phyloP scores from a whole-genome alignment of 306 rosid species.

The Myrica gale region DNA sequence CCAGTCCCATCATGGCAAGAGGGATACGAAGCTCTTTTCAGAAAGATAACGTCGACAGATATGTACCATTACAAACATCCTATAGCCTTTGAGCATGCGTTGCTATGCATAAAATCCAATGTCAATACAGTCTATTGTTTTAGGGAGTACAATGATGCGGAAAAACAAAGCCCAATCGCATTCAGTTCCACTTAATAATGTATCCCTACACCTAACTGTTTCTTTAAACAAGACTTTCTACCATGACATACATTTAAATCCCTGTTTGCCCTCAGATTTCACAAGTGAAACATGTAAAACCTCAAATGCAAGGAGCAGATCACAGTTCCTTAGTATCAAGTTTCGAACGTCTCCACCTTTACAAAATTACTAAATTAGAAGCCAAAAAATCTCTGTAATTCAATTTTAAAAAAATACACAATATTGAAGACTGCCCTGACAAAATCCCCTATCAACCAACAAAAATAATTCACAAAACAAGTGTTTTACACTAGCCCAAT shows the following conservation, averaged over 20 bases:
- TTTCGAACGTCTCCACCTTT: neutral
- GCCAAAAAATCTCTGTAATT: neutral
- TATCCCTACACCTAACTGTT: neutral
- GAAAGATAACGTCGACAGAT: neutral
- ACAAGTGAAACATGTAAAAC: neutral
- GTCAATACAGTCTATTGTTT: neutral
- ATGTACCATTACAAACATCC: neutral
- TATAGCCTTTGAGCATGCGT: neutral
- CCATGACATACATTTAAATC: neutral
- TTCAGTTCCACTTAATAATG: neutral
- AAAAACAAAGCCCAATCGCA: neutral
- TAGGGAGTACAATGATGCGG: neutral
- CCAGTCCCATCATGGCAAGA: slow-evolving; percentile 10
- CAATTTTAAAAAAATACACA: neutral
- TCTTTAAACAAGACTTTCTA: neutral
- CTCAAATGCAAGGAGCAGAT: neutral
- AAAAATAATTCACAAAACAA: neutral
- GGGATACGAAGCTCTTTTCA: neutral
- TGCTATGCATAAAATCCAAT: neutral
- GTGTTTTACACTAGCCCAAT: neutral
- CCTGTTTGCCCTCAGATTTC: neutral
- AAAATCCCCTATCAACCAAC: neutral
- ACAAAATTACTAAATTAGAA: neutral
- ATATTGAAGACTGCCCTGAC: neutral
- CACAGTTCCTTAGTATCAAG: neutral